These are phyloP conservation scores for Cyclocybe aegerita DNA, from an alignment of 768 basidiomycete species.

Conservation along the genomic window DNA sequence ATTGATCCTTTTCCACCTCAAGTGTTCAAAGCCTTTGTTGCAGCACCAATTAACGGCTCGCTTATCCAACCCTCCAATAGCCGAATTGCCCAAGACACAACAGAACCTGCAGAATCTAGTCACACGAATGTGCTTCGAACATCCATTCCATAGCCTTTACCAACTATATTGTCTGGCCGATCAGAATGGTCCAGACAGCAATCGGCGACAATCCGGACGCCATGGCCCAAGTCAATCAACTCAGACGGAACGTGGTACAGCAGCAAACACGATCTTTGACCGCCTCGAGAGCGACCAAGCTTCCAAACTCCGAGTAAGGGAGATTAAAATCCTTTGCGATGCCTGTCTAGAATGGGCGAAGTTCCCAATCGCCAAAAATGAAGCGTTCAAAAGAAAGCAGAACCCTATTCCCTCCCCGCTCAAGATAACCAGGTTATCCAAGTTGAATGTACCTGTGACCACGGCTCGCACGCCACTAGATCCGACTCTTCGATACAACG, in stretches of 20 bases:
- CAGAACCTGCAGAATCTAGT: slow-evolving; percentile 62
- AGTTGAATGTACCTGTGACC: slow-evolving; percentile 79
- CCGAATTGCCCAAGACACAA: slow-evolving; percentile 42
- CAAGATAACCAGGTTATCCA: slow-evolving; percentile 45
- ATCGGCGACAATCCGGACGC: slow-evolving; percentile 46
- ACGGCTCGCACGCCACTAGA: slow-evolving; percentile 74
- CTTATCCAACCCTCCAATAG: slow-evolving; percentile 47
- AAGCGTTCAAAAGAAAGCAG: slow-evolving; percentile 12
- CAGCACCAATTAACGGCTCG: slow-evolving; percentile 92
- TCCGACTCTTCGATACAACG: slow-evolving; percentile 61
- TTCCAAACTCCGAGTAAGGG: slow-evolving; percentile 38
- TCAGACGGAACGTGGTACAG: slow-evolving; percentile 59
- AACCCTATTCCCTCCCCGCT: slow-evolving; percentile 44
- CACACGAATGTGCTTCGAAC: slow-evolving; percentile 78
- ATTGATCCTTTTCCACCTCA: not conserved
- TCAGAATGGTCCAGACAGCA: slow-evolving; percentile 13
- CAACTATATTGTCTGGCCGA: slow-evolving; percentile 77
- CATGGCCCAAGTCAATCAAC: slow-evolving; percentile 34
- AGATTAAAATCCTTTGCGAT: slow-evolving; percentile 59
- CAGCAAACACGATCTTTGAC: slow-evolving; percentile 63
- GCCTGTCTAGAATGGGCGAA: slow-evolving; percentile 78
- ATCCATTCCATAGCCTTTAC: slow-evolving; percentile 93
- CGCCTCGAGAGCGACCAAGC: slow-evolving; percentile 43
- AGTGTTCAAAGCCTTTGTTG: slow-evolving; percentile 1
- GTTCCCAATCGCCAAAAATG: slow-evolving; percentile 44